Evolutionary conservation across 345 rosid genomes (phyloP).

Genomic region (Abelmoschus esculentus): DNA sequence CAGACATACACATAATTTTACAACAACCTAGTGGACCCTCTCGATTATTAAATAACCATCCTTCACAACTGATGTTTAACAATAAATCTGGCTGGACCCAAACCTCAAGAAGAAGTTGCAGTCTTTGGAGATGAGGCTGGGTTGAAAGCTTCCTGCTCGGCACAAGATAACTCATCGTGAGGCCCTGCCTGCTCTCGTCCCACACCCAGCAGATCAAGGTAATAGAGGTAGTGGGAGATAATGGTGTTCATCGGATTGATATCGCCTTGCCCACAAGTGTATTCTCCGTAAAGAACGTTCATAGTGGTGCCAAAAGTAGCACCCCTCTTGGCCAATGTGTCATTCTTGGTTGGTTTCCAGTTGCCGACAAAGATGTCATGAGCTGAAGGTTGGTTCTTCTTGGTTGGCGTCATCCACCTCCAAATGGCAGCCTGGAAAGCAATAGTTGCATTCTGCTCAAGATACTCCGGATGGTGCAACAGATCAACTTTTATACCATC

Average conservation of each 20-base stretch:
- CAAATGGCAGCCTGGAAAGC: slow-evolving; percentile 78
- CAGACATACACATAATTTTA: neutral
- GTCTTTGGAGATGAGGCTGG: slow-evolving; percentile 36
- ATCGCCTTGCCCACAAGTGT: slow-evolving; percentile 61
- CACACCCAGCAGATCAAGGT: slow-evolving; percentile 77
- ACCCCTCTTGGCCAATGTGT: slow-evolving; percentile 57
- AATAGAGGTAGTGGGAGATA: slow-evolving; percentile 65
- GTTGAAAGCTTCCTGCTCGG: slow-evolving; percentile 69
- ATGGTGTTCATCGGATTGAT: slow-evolving; percentile 70
- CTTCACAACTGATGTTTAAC: too few species aligned
- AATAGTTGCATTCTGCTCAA: slow-evolving; percentile 72
- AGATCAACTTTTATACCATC: slow-evolving; percentile 59
- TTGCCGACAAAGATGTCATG: slow-evolving; percentile 57
- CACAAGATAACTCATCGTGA: slow-evolving; percentile 46
- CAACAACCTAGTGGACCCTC: slow-evolving; percentile 2
- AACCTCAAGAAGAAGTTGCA: slow-evolving; percentile 37
- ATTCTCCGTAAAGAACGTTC: slow-evolving; percentile 66
- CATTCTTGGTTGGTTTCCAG: slow-evolving; percentile 84
- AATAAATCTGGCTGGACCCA: neutral
- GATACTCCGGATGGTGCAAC: slow-evolving; percentile 63
- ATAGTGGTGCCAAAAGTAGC: slow-evolving; percentile 61
- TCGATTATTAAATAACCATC: slow-evolving; percentile 15
- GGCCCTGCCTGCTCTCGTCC: slow-evolving; percentile 79
- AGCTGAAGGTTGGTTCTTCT: slow-evolving; percentile 65
- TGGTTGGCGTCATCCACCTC: slow-evolving; percentile 75